Percentiles rank a stretch among this genome's conserved stretches.
phyloP scores from a whole-genome alignment of 225 moss, liverwort and hornwort species.

The Takakia lepidozioides region DNA sequence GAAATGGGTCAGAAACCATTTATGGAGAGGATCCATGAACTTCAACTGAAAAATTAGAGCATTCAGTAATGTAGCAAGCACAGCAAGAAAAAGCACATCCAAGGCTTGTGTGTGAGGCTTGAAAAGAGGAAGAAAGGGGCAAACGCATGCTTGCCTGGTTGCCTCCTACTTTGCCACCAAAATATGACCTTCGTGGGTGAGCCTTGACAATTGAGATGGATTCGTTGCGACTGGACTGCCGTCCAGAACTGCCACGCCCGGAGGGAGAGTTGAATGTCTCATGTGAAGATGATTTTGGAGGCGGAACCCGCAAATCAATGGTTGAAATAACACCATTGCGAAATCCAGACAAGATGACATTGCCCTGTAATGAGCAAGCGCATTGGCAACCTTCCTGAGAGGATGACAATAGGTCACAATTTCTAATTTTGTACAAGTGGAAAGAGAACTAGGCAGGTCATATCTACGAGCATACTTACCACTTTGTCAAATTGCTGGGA shows the following conservation, averaged over 20 bases:
- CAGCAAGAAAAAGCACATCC: too few species aligned
- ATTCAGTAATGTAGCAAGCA: too few species aligned
- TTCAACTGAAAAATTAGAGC: too few species aligned
- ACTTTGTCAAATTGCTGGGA: slow-evolving; percentile 88
- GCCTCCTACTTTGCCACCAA: slow-evolving; percentile 12
- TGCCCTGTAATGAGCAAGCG: slow-evolving; percentile 48
- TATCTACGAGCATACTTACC: slow-evolving; percentile 30
- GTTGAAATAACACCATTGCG: slow-evolving; percentile 80
- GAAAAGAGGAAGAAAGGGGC: too few species aligned
- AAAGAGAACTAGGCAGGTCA: too few species aligned
- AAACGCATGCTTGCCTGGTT: slow-evolving; percentile 19
- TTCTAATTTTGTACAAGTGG: too few species aligned
- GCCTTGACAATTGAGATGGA: slow-evolving; percentile 16
- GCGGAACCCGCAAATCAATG: slow-evolving; percentile 64
- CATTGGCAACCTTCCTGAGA: too few species aligned
- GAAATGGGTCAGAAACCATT: too few species aligned
- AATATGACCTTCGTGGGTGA: slow-evolving; percentile 21
- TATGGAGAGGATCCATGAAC: too few species aligned
- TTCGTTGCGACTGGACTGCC: slow-evolving; percentile 20
- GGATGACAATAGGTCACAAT: too few species aligned
- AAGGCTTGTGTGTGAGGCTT: too few species aligned
- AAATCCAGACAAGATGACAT: slow-evolving; percentile 73
- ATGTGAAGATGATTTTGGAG: slow-evolving; percentile 35
- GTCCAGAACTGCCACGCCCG: slow-evolving; percentile 6
- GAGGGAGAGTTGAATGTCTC: too few species aligned